Percentiles rank a stretch among this genome's conserved stretches.
phyloP scores from a whole-genome alignment of 306 rosid species.

The Castanea mollissima region DNA sequence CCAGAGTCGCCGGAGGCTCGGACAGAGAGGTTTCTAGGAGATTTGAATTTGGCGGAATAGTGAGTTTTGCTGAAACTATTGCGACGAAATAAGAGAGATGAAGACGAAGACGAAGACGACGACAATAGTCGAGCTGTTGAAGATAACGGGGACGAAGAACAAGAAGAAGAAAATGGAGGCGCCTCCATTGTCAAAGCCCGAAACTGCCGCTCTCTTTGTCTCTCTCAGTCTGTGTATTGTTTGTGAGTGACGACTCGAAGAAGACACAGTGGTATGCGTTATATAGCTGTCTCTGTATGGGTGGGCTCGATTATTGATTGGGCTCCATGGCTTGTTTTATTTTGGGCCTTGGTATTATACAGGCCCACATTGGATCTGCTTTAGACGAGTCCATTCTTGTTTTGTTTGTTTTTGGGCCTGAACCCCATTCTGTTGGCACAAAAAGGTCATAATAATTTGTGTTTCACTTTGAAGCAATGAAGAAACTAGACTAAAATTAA shows the following conservation, averaged over 20 bases:
- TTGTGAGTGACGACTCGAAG: no score
- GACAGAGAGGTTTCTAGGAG: slow-evolving; percentile 47
- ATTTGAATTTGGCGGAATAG: slow-evolving; percentile 24
- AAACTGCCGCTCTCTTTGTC: background rate
- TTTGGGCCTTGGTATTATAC: no score
- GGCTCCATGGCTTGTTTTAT: no score
- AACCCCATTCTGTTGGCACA: no score
- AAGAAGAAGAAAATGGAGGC: slow-evolving; percentile 42
- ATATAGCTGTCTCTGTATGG: no score
- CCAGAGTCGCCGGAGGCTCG: slow-evolving; percentile 75
- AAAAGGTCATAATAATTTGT: no score
- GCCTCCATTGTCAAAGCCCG: slow-evolving; percentile 59
- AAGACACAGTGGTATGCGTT: no score
- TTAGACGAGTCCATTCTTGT: background rate
- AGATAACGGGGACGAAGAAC: slow-evolving; percentile 13
- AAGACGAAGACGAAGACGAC: slow-evolving; percentile 51
- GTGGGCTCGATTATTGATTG: no score
- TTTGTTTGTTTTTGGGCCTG: background rate
- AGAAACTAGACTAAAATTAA: no score
- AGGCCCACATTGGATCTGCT: background rate
- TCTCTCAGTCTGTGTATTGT: background rate
- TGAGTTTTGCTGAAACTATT: background rate
- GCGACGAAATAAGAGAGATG: slow-evolving; percentile 49
- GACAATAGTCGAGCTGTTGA: slow-evolving; percentile 24
- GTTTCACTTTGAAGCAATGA: no score